Evolutionary conservation across 345 rosid species (phyloP).

Genomic region (Sapria himalayana): DNA sequence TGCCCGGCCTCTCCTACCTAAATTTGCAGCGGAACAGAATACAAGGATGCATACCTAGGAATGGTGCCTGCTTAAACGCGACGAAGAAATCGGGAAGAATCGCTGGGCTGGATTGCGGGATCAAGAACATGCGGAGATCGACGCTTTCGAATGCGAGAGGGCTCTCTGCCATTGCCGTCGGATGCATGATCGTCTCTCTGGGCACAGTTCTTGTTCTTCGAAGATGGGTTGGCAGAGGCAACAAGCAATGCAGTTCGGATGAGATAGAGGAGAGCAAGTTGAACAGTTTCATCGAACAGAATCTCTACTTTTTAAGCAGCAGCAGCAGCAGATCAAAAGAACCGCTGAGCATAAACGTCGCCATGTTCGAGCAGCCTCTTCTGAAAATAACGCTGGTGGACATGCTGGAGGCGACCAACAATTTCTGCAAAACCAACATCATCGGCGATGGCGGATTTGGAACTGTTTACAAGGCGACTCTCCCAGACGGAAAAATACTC

Average conservation of each 20-base stretch:
- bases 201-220: conserved; percentile 16
- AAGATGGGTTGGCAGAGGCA: conserved; percentile 21
- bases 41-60: conserved; percentile 40
- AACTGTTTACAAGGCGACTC: conserved; percentile 60
- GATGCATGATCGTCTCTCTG: conserved; percentile 16
- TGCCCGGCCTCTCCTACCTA: conserved; percentile 23
- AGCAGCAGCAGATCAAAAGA: conserved; percentile 73
- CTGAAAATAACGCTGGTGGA: conserved; percentile 48
- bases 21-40: conserved; percentile 34
- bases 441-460: conserved; percentile 95
- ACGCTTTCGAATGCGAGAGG: conserved; percentile 28
- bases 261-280: conserved; percentile 34
- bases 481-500: conserved; percentile 38
- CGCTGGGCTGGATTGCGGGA: conserved; percentile 27
- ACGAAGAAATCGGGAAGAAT: conserved; percentile 23
- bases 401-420: conserved; percentile 56
- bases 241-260: conserved; percentile 18
- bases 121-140: conserved; percentile 13
- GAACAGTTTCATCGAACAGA: conserved; percentile 26
- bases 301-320: conserved; percentile 42
- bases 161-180: conserved; percentile 25
- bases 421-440: conserved; percentile 62
- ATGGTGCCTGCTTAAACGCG: conserved; percentile 37
- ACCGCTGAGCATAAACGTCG: conserved; percentile 70
- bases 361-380: conserved; percentile 75